phyloP scores from a whole-genome alignment of 371 early-diverging fungal species.

The Mucor mucedo region DNA sequence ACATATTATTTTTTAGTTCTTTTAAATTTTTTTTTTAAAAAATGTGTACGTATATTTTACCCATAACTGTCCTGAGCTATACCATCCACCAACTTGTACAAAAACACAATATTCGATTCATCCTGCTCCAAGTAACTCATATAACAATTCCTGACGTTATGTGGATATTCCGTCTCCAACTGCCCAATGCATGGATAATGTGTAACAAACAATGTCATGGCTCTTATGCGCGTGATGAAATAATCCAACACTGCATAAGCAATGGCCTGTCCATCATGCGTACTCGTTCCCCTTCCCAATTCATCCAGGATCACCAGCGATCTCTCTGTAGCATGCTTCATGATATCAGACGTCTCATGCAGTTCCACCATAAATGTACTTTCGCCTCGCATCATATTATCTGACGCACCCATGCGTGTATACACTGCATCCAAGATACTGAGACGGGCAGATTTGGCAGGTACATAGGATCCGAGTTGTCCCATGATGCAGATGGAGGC shows the following conservation, averaged over 20 bases:
- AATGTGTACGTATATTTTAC: slow-evolving; percentile 33
- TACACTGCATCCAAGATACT: slow-evolving; percentile 73
- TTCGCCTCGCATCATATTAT: slow-evolving; percentile 72
- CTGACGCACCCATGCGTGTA: slow-evolving; percentile 74
- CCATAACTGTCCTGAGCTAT: slow-evolving; percentile 79
- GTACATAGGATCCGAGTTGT: slow-evolving; percentile 84
- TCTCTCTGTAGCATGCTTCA: slow-evolving; percentile 67
- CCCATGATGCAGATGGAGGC: slow-evolving; percentile 81
- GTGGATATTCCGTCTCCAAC: slow-evolving; percentile 49
- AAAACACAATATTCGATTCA: slow-evolving; percentile 68
- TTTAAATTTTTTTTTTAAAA: background rate
- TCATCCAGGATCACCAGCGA: slow-evolving; percentile 96
- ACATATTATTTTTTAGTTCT: too few species aligned
- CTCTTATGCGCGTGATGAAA: slow-evolving; percentile 66
- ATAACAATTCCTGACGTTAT: slow-evolving; percentile 58
- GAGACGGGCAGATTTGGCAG: slow-evolving; percentile 59
- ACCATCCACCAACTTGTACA: slow-evolving; percentile 86
- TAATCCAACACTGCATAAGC: slow-evolving; percentile 87
- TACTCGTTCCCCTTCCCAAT: slow-evolving; percentile 96
- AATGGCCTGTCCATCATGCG: slow-evolving; percentile 91
- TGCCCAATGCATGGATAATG: slow-evolving; percentile 73
- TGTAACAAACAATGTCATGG: slow-evolving; percentile 71
- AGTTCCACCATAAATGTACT: slow-evolving; percentile 94
- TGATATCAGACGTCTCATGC: slow-evolving; percentile 78
- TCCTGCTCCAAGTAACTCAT: slow-evolving; percentile 75